Evolutionary conservation across 305 asterid species (phyloP), one percentile per base, ranked within the genome.

Genomic region (Coffea humblotiana): DNA sequence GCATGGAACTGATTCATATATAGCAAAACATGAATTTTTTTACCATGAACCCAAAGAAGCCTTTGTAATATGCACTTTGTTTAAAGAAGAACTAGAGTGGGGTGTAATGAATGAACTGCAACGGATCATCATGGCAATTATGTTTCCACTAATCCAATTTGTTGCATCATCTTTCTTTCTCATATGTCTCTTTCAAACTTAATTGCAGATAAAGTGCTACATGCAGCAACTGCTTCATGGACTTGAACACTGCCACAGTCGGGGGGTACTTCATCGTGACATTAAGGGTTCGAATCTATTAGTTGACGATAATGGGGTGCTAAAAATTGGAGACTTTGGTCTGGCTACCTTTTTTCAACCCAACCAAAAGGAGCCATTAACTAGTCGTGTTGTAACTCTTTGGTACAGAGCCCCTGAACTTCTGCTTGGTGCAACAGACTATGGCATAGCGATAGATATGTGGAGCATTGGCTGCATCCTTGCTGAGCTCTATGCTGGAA

Each of bases 331-430:
- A 69, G 98, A 93, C 85, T 91, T 92, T 51, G 98, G 98, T 56
- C 81, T 95, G 90, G 97, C 98, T 47, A 88, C 91, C 25, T 78
- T 78, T 47, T 83, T 86, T 27, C 85, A 89, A 76, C 93, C 95
- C 12, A 87, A 84, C 78, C 94, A 90, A 76, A 88, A 85, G 77
- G 93, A 90, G 78, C 93, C 90, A 32, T 81, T 95, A 77, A 95
- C 98, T 35, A 95, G 97, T 70, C 94, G 95, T 12, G 98, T 94
- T 15, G 98, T 93, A 19, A 95, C 98, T 71, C 93, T 95, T 15
- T 95, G 98, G 98, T 95, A 93, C 78, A 85, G 98, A 85, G 95
- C 98, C 51, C 98, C 98, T 13, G 98, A 94, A 85, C 94, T 94
- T 40, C 83, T 95, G 85, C 89, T 95, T 5, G 98, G 98, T 48